Conservation (phyloP, 2,329 filamentous ascomycete genomes). For the Didymosphaeria variabile region DNA sequence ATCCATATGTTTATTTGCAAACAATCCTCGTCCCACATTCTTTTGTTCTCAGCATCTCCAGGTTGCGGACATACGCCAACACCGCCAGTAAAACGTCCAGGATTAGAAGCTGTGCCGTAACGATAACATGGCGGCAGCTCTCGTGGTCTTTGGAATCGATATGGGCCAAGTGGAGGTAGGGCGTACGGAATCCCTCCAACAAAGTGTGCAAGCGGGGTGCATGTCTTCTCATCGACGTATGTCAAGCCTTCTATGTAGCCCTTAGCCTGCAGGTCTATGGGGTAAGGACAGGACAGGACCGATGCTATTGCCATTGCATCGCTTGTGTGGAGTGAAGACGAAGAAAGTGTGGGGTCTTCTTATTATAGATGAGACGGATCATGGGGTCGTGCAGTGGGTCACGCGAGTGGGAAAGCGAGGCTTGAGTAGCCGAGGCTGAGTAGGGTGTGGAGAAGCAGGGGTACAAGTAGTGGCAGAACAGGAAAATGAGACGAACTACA, state of each 20-base stretch:
- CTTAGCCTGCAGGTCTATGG: constrained; percentile 51
- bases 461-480: neutral
- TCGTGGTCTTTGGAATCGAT: constrained; percentile 61
- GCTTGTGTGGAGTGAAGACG: constrained; percentile 6
- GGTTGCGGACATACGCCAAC: constrained; percentile 63
- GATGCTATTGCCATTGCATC: constrained; percentile 24
- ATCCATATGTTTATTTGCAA: constrained; percentile 66
- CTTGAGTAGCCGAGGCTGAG: constrained; percentile 11
- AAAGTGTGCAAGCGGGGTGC: constrained; percentile 56
- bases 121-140: constrained; percentile 58
- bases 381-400: constrained; percentile 10
- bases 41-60: constrained; percentile 27
- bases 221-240: constrained; percentile 45
- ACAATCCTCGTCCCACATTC: constrained; percentile 62
- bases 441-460: constrained; percentile 10
- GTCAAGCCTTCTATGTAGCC: constrained; percentile 62
- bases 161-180: constrained; percentile 57
- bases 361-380: neutral
- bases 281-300: constrained; percentile 37
- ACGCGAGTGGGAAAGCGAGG: neutral
- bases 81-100: constrained; percentile 55
- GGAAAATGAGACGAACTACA: neutral
- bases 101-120: constrained; percentile 60
- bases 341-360: neutral
- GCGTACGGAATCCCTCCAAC: constrained; percentile 67